A percentile compares a stretch with the other conserved stretches of the same genome.
Conservation (phyloP, 2,329 filamentous ascomycete species). For the Ophiognomonia clavigignenti-juglandacearum region DNA sequence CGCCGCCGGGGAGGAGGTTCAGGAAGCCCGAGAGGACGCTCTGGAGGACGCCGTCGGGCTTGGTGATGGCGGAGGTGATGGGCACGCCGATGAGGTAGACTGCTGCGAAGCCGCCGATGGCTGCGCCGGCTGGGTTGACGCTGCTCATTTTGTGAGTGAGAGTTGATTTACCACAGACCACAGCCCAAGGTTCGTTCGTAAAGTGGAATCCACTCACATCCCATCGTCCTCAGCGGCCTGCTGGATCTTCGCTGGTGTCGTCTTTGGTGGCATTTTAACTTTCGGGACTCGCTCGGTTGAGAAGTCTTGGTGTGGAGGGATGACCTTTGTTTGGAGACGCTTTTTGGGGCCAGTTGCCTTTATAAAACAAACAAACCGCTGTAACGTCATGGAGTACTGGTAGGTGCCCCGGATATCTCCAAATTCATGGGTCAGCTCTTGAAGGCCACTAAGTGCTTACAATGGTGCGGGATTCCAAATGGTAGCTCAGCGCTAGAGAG, state of each 20-base stretch:
- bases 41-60: constrained; percentile 3
- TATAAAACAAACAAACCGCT: too few relatives aligned
- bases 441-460: too few relatives aligned
- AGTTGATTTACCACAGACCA: not conserved
- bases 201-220: not conserved
- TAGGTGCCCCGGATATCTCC: too few relatives aligned
- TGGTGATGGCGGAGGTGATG: constrained; percentile 4
- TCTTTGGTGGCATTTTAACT: constrained; percentile 1
- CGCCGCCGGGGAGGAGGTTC: constrained; percentile 4
- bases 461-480: too few relatives aligned
- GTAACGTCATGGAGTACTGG: too few relatives aligned
- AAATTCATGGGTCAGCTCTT: too few relatives aligned
- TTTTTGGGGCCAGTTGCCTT: too few relatives aligned
- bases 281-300: too few relatives aligned
- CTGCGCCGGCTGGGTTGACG: constrained; percentile 10
- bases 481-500: too few relatives aligned
- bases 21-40: constrained; percentile 1
- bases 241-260: not conserved
- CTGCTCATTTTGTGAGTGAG: not conserved
- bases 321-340: too few relatives aligned
- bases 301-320: too few relatives aligned
- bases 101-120: constrained; percentile 3
- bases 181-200: not conserved
- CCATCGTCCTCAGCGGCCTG: not conserved
- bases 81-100: constrained; percentile 8